Evolutionary conservation across 495 filamentous ascomycete species (phyloP), one percentile per base, ranked within the genome.

Genomic region (Aspergillus sclerotiicarbonarius): DNA sequence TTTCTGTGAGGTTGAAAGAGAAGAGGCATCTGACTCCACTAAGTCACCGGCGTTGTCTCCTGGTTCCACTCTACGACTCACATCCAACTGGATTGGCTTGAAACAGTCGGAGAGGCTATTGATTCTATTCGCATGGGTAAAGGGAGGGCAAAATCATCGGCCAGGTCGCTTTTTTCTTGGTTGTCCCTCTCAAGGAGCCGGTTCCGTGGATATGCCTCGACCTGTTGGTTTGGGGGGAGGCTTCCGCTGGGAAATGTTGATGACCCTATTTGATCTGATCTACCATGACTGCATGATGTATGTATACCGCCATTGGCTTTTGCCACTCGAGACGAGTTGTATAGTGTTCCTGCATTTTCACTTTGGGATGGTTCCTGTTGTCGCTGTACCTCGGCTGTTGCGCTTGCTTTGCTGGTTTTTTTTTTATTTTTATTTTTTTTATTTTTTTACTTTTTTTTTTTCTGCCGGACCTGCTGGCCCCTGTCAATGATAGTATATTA

Each of bases 261-360:
- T 31, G 60, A 57, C 63, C 59, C 54, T 51, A 57, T 69, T 56
- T 55, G 56, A 67, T 65, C 49, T 69, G 63, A 70, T 62, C 66
- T 68, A 72, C 67, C 57, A 71, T 72, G 69, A 72, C 64, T 68
- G 63, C 65, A 67, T 71, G 69, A 72, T 73, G 71, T 75, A 72
- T 64, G 71, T 71, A 73, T 75, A 74, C 62, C 56, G 58, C 64
- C 63, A 48, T 60, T 61, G 33, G 15, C 48, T 58, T 62, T 65
- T 51, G 62, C 57, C 46, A 54, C 47, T 54, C 44, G 37, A 56
- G 58, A 59, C 43, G 58, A 60, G 62, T 56, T 64, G 62, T 64
- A 64, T 58, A 64, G 58, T 64, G 61, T 56, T 59, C 56, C 62
- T 57, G 59, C 60, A 63, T 66, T 62, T 46, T 31, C 46, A 6